phyloP scores from a whole-genome alignment of 768 basidiomycete species.

The Termitomyces sp. region DNA sequence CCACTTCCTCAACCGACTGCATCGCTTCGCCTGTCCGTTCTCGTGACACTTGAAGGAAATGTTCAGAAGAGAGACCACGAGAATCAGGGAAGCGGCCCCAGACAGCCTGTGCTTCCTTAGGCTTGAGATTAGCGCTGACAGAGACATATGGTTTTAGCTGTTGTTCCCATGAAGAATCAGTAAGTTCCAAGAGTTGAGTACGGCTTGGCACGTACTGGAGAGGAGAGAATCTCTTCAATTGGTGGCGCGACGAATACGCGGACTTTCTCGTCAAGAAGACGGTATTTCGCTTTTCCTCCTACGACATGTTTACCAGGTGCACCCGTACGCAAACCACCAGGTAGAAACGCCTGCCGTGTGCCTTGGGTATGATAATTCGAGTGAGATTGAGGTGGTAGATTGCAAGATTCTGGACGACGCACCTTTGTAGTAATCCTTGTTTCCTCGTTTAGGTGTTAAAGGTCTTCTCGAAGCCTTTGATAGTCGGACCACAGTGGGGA shows the following conservation, averaged over 20 bases:
- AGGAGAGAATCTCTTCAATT: conserved; percentile 53
- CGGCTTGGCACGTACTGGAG: conserved; percentile 42
- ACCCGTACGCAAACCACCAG: conserved; percentile 83
- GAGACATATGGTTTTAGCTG: conserved; percentile 75
- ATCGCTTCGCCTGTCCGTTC: conserved; percentile 11
- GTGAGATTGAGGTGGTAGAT: background rate
- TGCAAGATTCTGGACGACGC: conserved; percentile 4
- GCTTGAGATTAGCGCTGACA: conserved; percentile 35
- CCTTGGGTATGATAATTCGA: conserved; percentile 42
- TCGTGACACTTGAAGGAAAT: conserved; percentile 39
- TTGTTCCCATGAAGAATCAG: background rate
- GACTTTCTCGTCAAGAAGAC: conserved; percentile 78
- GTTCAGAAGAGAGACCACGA: conserved; percentile 38
- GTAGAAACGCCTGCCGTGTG: conserved; percentile 77
- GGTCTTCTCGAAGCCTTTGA: conserved; percentile 85
- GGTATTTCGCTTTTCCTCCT: conserved; percentile 74
- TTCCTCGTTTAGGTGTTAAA: conserved; percentile 81
- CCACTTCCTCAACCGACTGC: background rate
- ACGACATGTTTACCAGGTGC: conserved; percentile 85
- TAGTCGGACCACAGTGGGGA: conserved; percentile 60
- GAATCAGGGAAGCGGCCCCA: conserved; percentile 35
- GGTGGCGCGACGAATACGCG: conserved; percentile 82
- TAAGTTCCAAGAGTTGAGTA: background rate
- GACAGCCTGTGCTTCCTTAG: conserved; percentile 29
- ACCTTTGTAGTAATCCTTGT: conserved; percentile 99